Percentiles rank a stretch among this genome's conserved stretches.
These are phyloP conservation scores for Lignosus rhinocerotis DNA, from an alignment of 1,284 basidiomycete species.

Conservation along the genomic window DNA sequence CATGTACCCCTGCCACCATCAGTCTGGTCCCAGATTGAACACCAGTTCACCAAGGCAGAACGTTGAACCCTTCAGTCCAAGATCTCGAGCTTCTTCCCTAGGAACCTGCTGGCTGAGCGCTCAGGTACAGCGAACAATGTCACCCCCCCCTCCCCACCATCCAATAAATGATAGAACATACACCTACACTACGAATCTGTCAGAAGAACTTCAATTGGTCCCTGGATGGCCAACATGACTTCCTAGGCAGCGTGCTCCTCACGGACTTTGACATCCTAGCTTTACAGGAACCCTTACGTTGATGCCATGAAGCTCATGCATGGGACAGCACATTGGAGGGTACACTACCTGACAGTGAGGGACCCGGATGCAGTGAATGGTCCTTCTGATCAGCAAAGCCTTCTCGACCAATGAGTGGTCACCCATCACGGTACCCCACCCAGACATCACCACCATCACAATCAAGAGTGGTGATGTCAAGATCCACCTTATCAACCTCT, in stretches of 20 bases:
- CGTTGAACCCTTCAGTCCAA: neutral
- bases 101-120: neutral
- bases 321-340: slow-evolving; percentile 25
- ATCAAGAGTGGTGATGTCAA: slow-evolving; percentile 10
- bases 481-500: slow-evolving; percentile 37
- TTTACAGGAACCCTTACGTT: slow-evolving; percentile 39
- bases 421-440: slow-evolving; percentile 20
- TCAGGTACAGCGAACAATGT: neutral
- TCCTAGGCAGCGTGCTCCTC: slow-evolving; percentile 25
- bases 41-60: neutral
- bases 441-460: slow-evolving; percentile 17
- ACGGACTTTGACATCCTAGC: slow-evolving; percentile 31
- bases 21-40: neutral
- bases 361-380: neutral
- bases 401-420: slow-evolving; percentile 31
- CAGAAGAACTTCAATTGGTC: slow-evolving; percentile 30
- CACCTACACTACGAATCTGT: slow-evolving; percentile 17
- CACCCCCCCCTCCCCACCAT: neutral
- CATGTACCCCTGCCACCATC: neutral
- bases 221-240: slow-evolving; percentile 16
- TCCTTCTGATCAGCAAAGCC: slow-evolving; percentile 32
- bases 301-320: slow-evolving; percentile 18
- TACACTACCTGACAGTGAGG: slow-evolving; percentile 30
- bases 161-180: slow-evolving; percentile 12
- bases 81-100: neutral